phyloP scores from a whole-genome alignment of 2,329 filamentous ascomycete genomes.

The Paracamarosporium sp. region DNA sequence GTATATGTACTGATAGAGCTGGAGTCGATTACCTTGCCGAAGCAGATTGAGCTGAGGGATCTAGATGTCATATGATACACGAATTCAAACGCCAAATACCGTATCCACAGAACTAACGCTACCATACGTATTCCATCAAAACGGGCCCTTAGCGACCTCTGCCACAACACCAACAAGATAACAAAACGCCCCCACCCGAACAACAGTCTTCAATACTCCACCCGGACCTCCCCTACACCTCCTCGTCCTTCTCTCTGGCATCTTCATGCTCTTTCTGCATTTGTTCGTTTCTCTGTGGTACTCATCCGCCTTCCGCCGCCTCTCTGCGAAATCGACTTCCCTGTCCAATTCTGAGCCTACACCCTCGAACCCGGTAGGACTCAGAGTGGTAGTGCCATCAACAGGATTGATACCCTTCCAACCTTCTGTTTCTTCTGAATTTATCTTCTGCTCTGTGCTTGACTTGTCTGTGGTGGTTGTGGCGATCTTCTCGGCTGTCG shows the following conservation, averaged over 20 bases:
- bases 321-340: conserved; percentile 30
- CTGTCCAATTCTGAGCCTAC: conserved; percentile 28
- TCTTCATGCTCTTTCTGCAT: not conserved
- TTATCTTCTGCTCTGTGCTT: not conserved
- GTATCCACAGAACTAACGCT: not conserved
- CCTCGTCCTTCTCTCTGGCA: not conserved
- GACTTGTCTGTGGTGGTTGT: not conserved
- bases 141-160: conserved; percentile 17
- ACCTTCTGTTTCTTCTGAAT: not conserved
- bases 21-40: not conserved
- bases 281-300: conserved; percentile 2
- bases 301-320: conserved; percentile 25
- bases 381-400: conserved; percentile 41
- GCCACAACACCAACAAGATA: conserved; percentile 42
- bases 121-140: not conserved
- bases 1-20: too few relatives aligned
- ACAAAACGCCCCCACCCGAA: conserved; percentile 34
- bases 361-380: conserved; percentile 43
- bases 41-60: not conserved
- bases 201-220: conserved; percentile 37
- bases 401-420: conserved; percentile 37
- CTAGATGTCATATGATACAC: not conserved
- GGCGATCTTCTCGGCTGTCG: not conserved
- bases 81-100: not conserved
- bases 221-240: conserved; percentile 21